Base-by-base conservation (phyloP, 148 eudicot species). In the Selenicereus undatus region DNA sequence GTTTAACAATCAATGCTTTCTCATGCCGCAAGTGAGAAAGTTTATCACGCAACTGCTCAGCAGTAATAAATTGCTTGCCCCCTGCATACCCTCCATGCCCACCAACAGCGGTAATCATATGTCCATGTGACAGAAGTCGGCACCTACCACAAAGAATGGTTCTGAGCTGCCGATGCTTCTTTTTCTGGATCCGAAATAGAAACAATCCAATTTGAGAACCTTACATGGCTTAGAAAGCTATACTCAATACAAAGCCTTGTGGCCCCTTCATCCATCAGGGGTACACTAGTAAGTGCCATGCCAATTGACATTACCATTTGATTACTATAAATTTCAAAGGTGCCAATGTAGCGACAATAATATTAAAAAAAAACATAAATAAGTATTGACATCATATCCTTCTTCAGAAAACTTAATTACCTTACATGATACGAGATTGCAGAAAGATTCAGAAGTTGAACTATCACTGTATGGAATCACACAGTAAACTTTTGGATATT, bases 61-160 rank as follows among this genome's bases (percentile, higher is more conserved):
- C 97, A 13, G 97, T 88, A 81, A 95, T 90, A 86, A 95, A 95
- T 77, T 93, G 97, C 81, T 93, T 93, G 39, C 98, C 99, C 77
- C 99, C 98, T 70, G 98, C 64, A 87, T 95, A 95, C 45, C 99
- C 99, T 80, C 99, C 99, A 89, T 95, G 88, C 26, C 99, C 99
- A 78, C 99, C 99, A 66, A 95, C 99, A 48, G 99, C 99, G 73
- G 98, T 93, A 81, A 95, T 90, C 99, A 95, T 92, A 78, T 90
- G 97, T 71, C 99, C 99, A 87, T 93, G 99, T 80, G 98, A 93
- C 82, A 95, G 84, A 79, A 95, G 93, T 45, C 79, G 91, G 82
- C 99, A 95, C 89, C 99, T 90, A 76, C 99, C 97, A 78, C 99
- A 95, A 21, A 95, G 86, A 80, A 95, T 76, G 52, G 87, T 92